Base-by-base conservation (phyloP, 495 filamentous ascomycete species). In the Rusavskia elegans region DNA sequence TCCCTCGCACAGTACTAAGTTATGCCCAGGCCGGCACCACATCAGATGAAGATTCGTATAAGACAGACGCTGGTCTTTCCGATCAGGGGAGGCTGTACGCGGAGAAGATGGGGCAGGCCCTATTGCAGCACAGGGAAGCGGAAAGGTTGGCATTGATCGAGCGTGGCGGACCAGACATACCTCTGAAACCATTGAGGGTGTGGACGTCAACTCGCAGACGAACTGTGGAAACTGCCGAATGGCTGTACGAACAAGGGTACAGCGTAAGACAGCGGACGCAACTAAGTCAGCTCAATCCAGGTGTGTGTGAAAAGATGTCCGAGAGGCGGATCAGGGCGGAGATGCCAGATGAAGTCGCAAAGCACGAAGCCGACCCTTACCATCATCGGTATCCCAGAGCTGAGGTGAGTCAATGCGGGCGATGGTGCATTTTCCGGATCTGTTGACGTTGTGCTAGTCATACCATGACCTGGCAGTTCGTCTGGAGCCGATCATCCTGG, bases 381-480 rank as follows among this genome's bases (percentile, higher is more conserved):
- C 92, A 99, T 63, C 92, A 99, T 63, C 78, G 92, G 37, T 99
- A 96, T 62, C 92, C 92, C 29, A 77, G 92, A 46, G 92, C 90
- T 40, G 92, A 99, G 74, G 89, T 89, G 72, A 61, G 76, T 53
- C 19, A 38, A 25, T 6, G 40, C 49, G 19, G 27, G 9, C 32
- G 16, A 16, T 17, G 16, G 27, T 23, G 39, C 27, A 16, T 27
- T 27, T 49, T 57, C 10, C 20, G 52, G 25, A 44, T 14, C 8
- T 40, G 49, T 60, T 57, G 44, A 61, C 56, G 59, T 48, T 48
- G 39, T 49, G n/a, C 20, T 53, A 89, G 87, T 97, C 90, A 21
- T 99, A 99, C 64, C 92, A 99, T 65, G 92, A 99, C 63, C 79
- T 99, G 38, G 93, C 93, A 23, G 92, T 97, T 52, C 85, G 93